Base-by-base conservation (phyloP, 1,139 yeast genomes). In the Suhomyces yuchorum region DNA sequence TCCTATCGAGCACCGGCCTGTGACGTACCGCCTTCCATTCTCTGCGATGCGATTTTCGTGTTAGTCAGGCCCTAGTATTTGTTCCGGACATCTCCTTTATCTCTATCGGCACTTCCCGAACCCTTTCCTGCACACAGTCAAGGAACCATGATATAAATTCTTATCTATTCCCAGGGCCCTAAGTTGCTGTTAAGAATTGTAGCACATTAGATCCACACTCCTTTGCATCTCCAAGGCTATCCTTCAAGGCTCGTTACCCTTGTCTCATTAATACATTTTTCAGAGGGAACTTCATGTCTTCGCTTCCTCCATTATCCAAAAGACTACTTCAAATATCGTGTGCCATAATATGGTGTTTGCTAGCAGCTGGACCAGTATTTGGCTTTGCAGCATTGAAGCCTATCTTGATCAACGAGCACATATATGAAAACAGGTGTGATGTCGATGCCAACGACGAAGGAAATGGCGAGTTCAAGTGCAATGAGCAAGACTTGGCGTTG, bases 381-480 rank as follows among this genome's bases (percentile, higher is more conserved):
- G 96, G 97, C 1, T 92, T 91, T 70, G 97, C 97, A 17, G 97
- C 97, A 3, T 71, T 92, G 47, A 92, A 92, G 61, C 96, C 96
- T 4, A 80, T 91, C 3, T 71, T 92, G 42, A 80, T 89, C 22
- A 66, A 74, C 8, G 92, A 91, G 62, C 90, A 91, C 1, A 83
- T 91, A n/a, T 92, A 92, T 60, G 66, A 75, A 26, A 79, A 81
- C 11, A 64, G 71, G 19, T 92, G 97, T 65, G 63, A 62, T 15
- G 65, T 45, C 51, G 56, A 42, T 20, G 38, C 51, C 22, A 41
- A 42, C 15, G 45, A 55, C 17, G 51, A 49, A 14, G 24, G 32
- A 17, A 17, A 19, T 24, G 55, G 53, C n/a, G 44, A 19, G 3
- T 46, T 58, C 1, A 56, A 65, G 1, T 92, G 97, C 67, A 72